A percentile compares a stretch with the other conserved stretches of the same genome.
These are phyloP conservation scores for Evernia prunastri DNA, from an alignment of 495 filamentous ascomycete species.

Conservation along the genomic window DNA sequence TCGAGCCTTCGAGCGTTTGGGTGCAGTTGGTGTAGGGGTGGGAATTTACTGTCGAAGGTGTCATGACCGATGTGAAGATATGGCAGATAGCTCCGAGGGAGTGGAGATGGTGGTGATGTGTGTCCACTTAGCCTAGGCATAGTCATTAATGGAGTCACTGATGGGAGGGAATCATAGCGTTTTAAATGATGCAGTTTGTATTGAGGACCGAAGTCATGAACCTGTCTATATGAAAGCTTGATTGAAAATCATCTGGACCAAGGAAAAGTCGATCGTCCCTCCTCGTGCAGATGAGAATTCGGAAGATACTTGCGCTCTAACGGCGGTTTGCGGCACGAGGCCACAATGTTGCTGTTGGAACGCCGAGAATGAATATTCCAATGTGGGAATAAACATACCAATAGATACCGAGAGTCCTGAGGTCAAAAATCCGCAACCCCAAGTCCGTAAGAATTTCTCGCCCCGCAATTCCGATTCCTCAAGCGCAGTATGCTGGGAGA, in stretches of 20 bases:
- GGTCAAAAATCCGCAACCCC: background rate
- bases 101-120: too few relatives aligned
- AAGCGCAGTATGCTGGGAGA: background rate
- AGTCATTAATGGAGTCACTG: too few relatives aligned
- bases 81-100: too few relatives aligned
- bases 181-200: background rate
- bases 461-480: background rate
- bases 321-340: background rate
- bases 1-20: too few relatives aligned
- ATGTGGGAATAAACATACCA: too few relatives aligned
- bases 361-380: background rate
- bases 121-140: too few relatives aligned
- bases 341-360: background rate
- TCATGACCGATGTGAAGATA: too few relatives aligned
- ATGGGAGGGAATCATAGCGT: background rate
- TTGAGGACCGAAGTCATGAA: background rate
- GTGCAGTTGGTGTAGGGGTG: too few relatives aligned
- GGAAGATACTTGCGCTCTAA: background rate
- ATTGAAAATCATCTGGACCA: background rate
- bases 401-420: too few relatives aligned
- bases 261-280: background rate
- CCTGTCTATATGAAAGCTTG: background rate
- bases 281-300: background rate
- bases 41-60: too few relatives aligned
- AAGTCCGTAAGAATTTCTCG: background rate